Conservation (phyloP, 148 eudicot species). For the Arbutus unedo region DNA sequence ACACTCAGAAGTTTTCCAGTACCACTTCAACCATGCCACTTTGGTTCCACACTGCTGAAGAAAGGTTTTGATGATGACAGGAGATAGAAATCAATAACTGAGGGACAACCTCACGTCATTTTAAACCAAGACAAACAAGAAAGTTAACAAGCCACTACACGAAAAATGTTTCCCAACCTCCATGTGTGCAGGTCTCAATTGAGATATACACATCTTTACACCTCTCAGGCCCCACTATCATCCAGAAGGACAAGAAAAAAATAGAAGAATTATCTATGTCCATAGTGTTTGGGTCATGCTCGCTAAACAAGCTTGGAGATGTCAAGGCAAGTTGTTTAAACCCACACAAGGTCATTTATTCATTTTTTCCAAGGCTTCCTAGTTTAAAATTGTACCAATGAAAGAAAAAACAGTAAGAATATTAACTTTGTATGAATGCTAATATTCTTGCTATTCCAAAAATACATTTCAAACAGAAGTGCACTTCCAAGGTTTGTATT, state of each 20-base stretch:
- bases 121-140: not conserved
- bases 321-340: conserved; percentile 4
- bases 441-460: not conserved
- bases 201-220: not conserved
- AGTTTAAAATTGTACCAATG: not conserved
- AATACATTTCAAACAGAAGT: not conserved
- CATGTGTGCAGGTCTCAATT: conserved; percentile 6
- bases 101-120: not conserved
- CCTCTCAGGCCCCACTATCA: not conserved
- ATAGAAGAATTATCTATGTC: not conserved
- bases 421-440: not conserved
- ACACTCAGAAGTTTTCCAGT: not conserved
- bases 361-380: not conserved
- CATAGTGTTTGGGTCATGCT: not conserved
- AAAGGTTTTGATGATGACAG: not conserved
- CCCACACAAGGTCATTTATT: not conserved
- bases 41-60: not conserved
- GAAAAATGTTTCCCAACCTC: not conserved
- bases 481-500: not conserved
- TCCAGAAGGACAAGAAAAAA: conserved; percentile 1
- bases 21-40: not conserved
- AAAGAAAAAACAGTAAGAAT: not conserved
- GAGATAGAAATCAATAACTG: conserved; percentile 2
- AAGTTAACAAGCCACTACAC: not conserved
- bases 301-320: conserved; percentile 1